Base-by-base conservation (phyloP, 768 basidiomycete genomes). In the Xerocomellus intermedius region DNA sequence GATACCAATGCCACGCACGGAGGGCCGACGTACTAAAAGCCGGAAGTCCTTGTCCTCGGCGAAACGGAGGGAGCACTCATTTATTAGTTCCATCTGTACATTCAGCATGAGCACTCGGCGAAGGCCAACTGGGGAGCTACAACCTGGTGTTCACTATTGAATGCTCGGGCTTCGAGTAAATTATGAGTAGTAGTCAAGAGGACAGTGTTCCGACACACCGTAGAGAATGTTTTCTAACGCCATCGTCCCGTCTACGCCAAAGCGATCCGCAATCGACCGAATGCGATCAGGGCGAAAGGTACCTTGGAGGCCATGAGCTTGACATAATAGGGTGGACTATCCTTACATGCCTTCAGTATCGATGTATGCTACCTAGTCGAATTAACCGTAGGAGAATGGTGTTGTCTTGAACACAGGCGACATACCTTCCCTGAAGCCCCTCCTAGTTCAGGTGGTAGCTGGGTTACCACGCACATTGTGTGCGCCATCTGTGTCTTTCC, bases 401-500 rank as follows among this genome's bases (percentile, higher is more conserved):
- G 30, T 43, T 26, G 43, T 55, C 52, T 53, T 47, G 39, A 53
- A 41, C 44, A 48, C 42, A 37, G 22, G 10, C 5, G 16, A 56
- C 67, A 42, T 49, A 86, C 90, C 79, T 92, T 96, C 39, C 95
- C 95, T 14, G 88, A 81, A 2, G 91, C 95, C 8, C 95, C 95
- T 7, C 94, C 94, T 64, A 94, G 80, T 47, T 96, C 94, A 3
- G 83, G 77, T 28, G 95, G 95, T 42, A 98, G 81, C 66, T 98
- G 95, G 5, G 92, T 73, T 5, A 94, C 76, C 8, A 98, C 91
- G 63, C 91, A 92, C 81, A 97, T 89, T 13, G 95, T 98, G 72
- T 97, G 96, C 24, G 92, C 93, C 47, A 96, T 77, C 68, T 98
- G 96, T 6, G 95, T 97, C 74, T 96, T 95, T 30, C 95, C 95